phyloP scores from a whole-genome alignment of 192 early-diverging fungal genomes.

The Fimicolochytrium jonesii region DNA sequence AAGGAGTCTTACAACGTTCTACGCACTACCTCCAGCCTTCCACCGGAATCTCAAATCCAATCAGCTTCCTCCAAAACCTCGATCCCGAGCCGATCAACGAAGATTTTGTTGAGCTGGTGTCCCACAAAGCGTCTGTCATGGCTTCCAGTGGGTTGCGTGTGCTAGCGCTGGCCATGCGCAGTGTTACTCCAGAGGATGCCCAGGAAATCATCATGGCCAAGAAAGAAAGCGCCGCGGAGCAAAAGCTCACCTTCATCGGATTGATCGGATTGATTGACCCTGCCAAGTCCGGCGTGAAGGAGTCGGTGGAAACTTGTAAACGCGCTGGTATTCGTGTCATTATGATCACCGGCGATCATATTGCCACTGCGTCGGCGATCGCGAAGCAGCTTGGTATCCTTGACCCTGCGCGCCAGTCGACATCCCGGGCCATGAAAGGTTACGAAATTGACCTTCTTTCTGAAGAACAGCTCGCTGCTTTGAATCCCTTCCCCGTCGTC shows the following conservation, averaged over 20 bases:
- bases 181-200: conserved; percentile 55
- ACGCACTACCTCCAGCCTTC: conserved; percentile 47
- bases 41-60: conserved; percentile 17
- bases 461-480: conserved; percentile 74
- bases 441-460: conserved; percentile 87
- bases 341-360: conserved; percentile 98
- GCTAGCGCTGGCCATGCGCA: conserved; percentile 77
- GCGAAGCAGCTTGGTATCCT: conserved; percentile 86
- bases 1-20: conserved; percentile 76
- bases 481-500: conserved; percentile 87
- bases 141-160: conserved; percentile 84
- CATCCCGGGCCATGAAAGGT: conserved; percentile 78
- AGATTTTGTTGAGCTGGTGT: conserved; percentile 58
- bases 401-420: conserved; percentile 37
- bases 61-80: conserved; percentile 28
- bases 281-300: conserved; percentile 74
- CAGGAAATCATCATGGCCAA: conserved; percentile 47
- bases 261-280: conserved; percentile 94
- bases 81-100: conserved; percentile 44
- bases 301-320: conserved; percentile 77
- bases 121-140: conserved; percentile 66
- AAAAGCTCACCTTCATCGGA: conserved; percentile 79
- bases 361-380: conserved; percentile 89
- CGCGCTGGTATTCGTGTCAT: conserved; percentile 91
- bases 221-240: conserved; percentile 59